Base-by-base conservation (phyloP, 768 basidiomycete species). In the Pleurotus platypus region DNA sequence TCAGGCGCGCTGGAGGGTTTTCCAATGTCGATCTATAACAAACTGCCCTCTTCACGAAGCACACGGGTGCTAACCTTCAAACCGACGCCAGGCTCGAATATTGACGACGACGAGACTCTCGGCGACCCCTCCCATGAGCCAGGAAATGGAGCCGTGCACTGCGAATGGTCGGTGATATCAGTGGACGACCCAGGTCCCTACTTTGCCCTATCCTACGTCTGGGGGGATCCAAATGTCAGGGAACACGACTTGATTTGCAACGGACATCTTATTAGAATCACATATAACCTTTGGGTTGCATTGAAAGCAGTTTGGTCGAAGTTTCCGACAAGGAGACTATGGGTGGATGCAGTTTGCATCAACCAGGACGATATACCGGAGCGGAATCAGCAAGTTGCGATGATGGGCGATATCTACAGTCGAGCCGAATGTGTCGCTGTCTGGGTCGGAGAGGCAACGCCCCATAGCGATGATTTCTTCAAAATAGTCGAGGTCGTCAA, bases 121-220 rank as follows among this genome's bases (percentile, higher is more conserved):
- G 24, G 24, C 0, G 24, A 5, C 30, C 30, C 30, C 30, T 30
- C 3, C 1, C 11, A 30, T 30, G 30, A 30, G 9, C 30, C 30
- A 30, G 30, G 2, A 1, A 30, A 24, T 24, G 46, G 26, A 3
- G 47, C 22, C 6, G 47, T 49, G 15, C 30, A 49, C 47, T 49
- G 47, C 47, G 8, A 18, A 49, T 20, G 16, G 47, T 49, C 47
- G 7, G 30, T 49, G 22, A 49, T 49, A 12, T 49, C 47, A 20
- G 30, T 49, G 5, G 47, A 49, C 22, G 3, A 49, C 24, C 47
- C 47, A 5, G 47, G 12, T 1, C n/a, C 47, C 15, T 49, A 49
- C 47, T 49, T 24, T 27, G 47, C 47, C 47, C 9, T 49, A n/a
- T 49, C 47, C n/a, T 49, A 49, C 22, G 47, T 49, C 16, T 49